phyloP scores from a whole-genome alignment of 495 filamentous ascomycete species.

The Aspergillus kassunensis region DNA sequence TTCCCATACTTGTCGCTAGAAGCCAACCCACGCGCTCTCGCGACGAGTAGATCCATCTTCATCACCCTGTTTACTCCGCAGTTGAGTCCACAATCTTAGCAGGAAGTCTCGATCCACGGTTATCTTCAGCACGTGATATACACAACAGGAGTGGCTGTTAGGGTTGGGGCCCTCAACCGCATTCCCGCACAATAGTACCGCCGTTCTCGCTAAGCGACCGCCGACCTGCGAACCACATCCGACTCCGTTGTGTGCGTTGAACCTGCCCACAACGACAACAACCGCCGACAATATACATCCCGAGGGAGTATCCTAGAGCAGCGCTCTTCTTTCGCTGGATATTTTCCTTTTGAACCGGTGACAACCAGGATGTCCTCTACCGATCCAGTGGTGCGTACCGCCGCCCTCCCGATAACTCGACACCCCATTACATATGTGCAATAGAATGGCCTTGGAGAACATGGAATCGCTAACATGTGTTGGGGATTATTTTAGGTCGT shows the following conservation, averaged over 20 bases:
- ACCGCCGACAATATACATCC: conserved; percentile 48
- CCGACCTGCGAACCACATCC: conserved; percentile 36
- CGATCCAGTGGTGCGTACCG: conserved; percentile 85
- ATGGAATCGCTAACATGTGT: conserved; percentile 28
- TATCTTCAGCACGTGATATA: conserved; percentile 32
- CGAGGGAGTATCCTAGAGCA: conserved; percentile 39
- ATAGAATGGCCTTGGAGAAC: too few relatives aligned
- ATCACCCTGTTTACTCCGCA: too few relatives aligned
- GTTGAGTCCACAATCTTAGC: too few relatives aligned
- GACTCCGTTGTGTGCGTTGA: conserved; percentile 46
- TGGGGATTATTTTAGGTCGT: conserved; percentile 62
- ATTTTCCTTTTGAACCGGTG: conserved; percentile 40
- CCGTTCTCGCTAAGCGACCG: conserved; percentile 38
- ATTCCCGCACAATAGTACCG: conserved; percentile 37
- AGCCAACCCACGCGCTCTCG: too few relatives aligned
- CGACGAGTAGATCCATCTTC: too few relatives aligned
- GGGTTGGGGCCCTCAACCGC: conserved; percentile 39
- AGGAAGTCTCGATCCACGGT: too few relatives aligned
- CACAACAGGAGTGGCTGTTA: conserved; percentile 28
- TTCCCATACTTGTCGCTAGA: too few relatives aligned
- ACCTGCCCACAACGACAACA: conserved; percentile 48
- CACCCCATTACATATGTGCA: neutral
- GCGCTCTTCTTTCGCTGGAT: conserved; percentile 36
- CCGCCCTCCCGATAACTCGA: neutral
- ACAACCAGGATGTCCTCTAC: conserved; percentile 92